Evolutionary conservation across 2,329 filamentous ascomycete genomes (phyloP).

Genomic region (Annulohypoxylon truncatum): DNA sequence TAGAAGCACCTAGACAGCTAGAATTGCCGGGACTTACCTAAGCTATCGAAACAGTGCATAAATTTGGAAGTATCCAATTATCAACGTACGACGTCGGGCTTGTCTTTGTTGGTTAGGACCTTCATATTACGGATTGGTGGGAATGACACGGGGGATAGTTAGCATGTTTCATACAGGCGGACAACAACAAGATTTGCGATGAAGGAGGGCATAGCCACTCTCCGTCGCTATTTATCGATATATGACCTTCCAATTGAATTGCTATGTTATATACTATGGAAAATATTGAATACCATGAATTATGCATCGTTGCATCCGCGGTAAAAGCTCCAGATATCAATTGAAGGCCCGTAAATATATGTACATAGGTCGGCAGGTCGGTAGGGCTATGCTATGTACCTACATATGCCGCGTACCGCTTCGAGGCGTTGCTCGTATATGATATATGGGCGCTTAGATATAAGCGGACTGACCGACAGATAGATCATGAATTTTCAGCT

Average conservation of each 20-base stretch:
- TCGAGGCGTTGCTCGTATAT: background rate
- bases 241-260: slow-evolving; percentile 11
- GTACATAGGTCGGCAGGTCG: background rate
- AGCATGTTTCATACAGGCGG: slow-evolving; percentile 6
- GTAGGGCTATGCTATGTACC: background rate
- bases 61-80: background rate
- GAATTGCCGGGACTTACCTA: slow-evolving; percentile 3
- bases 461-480: slow-evolving; percentile 17
- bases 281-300: background rate
- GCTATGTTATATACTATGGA: background rate
- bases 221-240: background rate
- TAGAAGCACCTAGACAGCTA: background rate
- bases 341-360: background rate
- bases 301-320: background rate
- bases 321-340: slow-evolving; percentile 4
- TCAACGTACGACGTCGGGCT: slow-evolving; percentile 1
- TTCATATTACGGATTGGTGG: slow-evolving; percentile 1
- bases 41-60: background rate
- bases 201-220: slow-evolving; percentile 15
- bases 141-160: slow-evolving; percentile 10
- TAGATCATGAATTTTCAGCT: slow-evolving; percentile 30
- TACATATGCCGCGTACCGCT: slow-evolving; percentile 3
- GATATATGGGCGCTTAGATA: slow-evolving; percentile 4
- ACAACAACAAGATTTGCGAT: slow-evolving; percentile 1
- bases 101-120: slow-evolving; percentile 1